A percentile compares a stretch with the other conserved stretches of the same genome.
phyloP scores from a whole-genome alignment of 345 rosid species.

The Aurinia saxatilis region DNA sequence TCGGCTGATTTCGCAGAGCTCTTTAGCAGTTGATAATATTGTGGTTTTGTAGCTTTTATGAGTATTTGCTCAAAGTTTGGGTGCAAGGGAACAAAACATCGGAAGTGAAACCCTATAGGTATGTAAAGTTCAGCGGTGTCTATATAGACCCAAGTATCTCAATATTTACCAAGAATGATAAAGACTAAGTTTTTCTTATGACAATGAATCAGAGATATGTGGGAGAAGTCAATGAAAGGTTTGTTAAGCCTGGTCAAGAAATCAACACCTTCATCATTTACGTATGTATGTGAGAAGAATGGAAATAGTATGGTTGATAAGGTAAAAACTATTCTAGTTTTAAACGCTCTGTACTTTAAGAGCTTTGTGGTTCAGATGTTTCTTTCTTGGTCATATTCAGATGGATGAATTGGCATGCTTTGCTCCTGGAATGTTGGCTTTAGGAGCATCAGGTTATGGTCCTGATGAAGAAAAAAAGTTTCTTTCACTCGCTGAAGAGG shows the following conservation, averaged over 20 bases:
- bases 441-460: conserved; percentile 84
- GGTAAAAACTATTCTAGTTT: conserved; percentile 34
- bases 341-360: not conserved
- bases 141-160: not conserved
- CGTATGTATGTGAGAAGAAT: conserved; percentile 82
- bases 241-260: conserved; percentile 63
- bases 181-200: not conserved
- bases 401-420: conserved; percentile 99
- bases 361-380: conserved; percentile 3
- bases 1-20: not conserved
- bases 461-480: conserved; percentile 66
- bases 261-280: conserved; percentile 79
- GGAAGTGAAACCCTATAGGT: conserved; percentile 72
- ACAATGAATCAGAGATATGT: conserved; percentile 68
- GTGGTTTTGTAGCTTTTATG: conserved; percentile 70
- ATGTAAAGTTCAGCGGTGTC: not conserved
- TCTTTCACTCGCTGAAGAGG: conserved; percentile 91
- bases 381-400: conserved; percentile 33
- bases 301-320: conserved; percentile 59
- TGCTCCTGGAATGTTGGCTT: conserved; percentile 98
- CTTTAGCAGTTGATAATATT: not conserved
- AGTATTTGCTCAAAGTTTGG: conserved; percentile 98
- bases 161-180: not conserved
- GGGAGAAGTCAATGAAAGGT: conserved; percentile 99
- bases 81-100: conserved; percentile 91